These are phyloP conservation scores for Cercospora beticola DNA, from an alignment of 2,329 filamentous ascomycete genomes.

Conservation along the genomic window DNA sequence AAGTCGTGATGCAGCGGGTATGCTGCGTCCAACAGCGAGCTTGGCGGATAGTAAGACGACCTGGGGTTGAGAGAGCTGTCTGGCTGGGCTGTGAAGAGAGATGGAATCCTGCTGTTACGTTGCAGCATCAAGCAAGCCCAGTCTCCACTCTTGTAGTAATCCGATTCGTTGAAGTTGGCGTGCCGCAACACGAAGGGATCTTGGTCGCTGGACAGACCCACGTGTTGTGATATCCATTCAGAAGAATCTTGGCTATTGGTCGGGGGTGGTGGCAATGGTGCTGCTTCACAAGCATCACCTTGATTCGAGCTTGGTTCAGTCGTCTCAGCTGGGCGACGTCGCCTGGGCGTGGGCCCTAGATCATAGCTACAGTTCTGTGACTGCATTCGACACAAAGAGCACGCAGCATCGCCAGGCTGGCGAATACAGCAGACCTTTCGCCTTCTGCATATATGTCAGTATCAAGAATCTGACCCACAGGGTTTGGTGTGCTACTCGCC, in stretches of 20 bases:
- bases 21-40: constrained; percentile 23
- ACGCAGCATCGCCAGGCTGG: constrained; percentile 28
- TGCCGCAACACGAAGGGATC: constrained; percentile 27
- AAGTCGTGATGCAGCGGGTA: constrained; percentile 28
- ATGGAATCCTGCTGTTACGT: constrained; percentile 11
- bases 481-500: not conserved
- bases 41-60: constrained; percentile 24
- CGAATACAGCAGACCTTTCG: constrained; percentile 30
- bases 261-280: not conserved
- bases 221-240: constrained; percentile 28
- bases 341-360: constrained; percentile 26
- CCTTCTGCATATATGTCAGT: constrained; percentile 7
- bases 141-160: constrained; percentile 25
- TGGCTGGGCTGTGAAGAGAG: constrained; percentile 24
- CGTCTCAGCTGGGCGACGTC: constrained; percentile 18
- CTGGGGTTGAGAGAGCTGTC: constrained; percentile 22
- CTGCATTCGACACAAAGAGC: constrained; percentile 26
- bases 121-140: constrained; percentile 25
- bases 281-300: not conserved
- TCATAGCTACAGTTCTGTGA: constrained; percentile 25
- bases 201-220: constrained; percentile 25
- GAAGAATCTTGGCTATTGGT: not conserved
- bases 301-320: constrained; percentile 2
- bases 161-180: constrained; percentile 26
- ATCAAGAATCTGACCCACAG: not conserved